Percentiles rank a stretch among this genome's conserved stretches.
Conservation (phyloP, 768 basidiomycete genomes). For the Suillus hirtellus region DNA sequence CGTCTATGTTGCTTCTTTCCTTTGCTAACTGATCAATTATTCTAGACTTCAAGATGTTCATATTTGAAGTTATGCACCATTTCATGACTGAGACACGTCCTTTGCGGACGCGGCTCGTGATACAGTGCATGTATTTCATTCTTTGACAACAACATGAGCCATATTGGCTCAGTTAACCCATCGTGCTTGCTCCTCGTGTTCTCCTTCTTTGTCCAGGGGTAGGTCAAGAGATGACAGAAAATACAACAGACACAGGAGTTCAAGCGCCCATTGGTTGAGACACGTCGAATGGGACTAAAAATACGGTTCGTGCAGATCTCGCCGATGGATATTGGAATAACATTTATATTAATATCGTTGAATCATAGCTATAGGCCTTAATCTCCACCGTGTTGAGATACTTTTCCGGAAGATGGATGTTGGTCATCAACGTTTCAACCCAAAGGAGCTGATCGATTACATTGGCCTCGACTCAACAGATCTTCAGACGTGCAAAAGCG, state of each 20-base stretch:
- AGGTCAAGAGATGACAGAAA: conserved; percentile 13
- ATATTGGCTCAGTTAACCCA: not conserved
- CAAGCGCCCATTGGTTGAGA: conserved; percentile 43
- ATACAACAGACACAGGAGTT: no score
- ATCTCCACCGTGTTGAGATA: conserved; percentile 30
- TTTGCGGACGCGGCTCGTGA: not conserved
- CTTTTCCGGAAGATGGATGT: conserved; percentile 20
- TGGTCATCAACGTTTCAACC: conserved; percentile 19
- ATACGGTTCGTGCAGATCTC: conserved; percentile 34
- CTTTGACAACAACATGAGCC: not conserved
- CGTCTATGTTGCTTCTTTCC: not conserved
- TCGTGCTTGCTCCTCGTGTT: conserved; percentile 8
- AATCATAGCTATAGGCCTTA: conserved; percentile 16
- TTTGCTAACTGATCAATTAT: not conserved
- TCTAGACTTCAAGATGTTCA: not conserved
- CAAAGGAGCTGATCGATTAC: conserved; percentile 28
- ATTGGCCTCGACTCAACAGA: conserved; percentile 32
- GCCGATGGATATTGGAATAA: not conserved
- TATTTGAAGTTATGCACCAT: not conserved
- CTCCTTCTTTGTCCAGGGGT: conserved; percentile 2
- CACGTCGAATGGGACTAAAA: conserved; percentile 42
- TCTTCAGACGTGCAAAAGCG: conserved; percentile 37
- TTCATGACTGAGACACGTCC: not conserved
- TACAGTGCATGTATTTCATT: not conserved
- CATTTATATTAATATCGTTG: not conserved